Evolutionary conservation across 768 basidiomycete genomes (phyloP).

Genomic region (Collybia nuda): DNA sequence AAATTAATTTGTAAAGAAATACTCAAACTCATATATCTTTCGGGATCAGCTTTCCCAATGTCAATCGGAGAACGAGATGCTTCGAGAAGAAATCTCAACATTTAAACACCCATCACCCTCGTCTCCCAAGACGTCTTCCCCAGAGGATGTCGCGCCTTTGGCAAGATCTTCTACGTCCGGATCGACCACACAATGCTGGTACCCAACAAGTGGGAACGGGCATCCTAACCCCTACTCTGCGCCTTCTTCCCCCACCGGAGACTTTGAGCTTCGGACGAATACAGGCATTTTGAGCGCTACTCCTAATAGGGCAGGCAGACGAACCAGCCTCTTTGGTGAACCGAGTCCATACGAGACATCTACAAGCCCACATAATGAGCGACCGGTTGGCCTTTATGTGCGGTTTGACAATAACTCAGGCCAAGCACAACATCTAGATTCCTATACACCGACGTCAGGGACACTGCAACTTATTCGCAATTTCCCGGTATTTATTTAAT

Average conservation of each 20-base stretch:
- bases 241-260: neutral
- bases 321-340: slow-evolving; percentile 7
- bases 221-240: neutral
- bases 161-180: slow-evolving; percentile 25
- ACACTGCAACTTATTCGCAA: slow-evolving; percentile 8
- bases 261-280: neutral
- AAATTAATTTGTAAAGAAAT: neutral
- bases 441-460: slow-evolving; percentile 20
- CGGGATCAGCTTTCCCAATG: slow-evolving; percentile 18
- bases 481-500: too few relatives aligned
- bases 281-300: slow-evolving; percentile 25
- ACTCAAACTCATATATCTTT: neutral
- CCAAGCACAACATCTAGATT: slow-evolving; percentile 9
- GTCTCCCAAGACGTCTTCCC: slow-evolving; percentile 53
- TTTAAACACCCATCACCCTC: slow-evolving; percentile 46
- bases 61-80: slow-evolving; percentile 33
- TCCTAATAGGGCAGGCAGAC: slow-evolving; percentile 27
- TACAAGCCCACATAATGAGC: neutral
- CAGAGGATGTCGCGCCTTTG: slow-evolving; percentile 42
- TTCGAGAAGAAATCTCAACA: slow-evolving; percentile 27
- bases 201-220: neutral
- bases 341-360: too few relatives aligned
- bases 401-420: too few relatives aligned
- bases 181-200: neutral
- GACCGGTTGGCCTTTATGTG: neutral